Percentiles rank a stretch among this genome's conserved stretches.
Evolutionary conservation across 129 eudicot genomes (phyloP).

Genomic region (Smallanthus sonchifolius): DNA sequence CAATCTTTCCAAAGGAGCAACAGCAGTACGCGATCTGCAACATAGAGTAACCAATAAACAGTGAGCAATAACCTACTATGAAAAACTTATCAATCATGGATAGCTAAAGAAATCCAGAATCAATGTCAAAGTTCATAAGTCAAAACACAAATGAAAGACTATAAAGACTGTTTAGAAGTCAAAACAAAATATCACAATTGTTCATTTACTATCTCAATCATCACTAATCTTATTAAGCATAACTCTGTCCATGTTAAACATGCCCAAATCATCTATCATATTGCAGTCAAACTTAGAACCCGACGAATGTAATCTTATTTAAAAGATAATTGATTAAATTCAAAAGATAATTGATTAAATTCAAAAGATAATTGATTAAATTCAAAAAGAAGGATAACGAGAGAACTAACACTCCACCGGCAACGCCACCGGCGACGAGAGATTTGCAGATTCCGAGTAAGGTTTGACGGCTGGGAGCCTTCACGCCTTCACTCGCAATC

Average conservation of each 20-base stretch:
- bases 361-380: not conserved
- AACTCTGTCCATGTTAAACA: not conserved
- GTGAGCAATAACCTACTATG: not conserved
- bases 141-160: not conserved
- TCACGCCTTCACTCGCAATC: constrained; percentile 70
- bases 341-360: not conserved
- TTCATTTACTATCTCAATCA: not conserved
- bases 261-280: constrained; percentile 2
- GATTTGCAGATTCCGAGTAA: constrained; percentile 76
- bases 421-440: constrained; percentile 92
- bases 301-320: not conserved
- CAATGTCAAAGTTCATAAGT: not conserved
- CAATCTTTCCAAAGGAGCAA: constrained; percentile 81
- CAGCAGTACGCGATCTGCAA: constrained; percentile 89
- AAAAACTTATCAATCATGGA: not conserved
- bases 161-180: not conserved
- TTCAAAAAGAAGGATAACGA: not conserved
- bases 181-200: not conserved
- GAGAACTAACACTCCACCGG: constrained; percentile 84
- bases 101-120: not conserved
- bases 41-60: constrained; percentile 7
- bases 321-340: not conserved
- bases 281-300: not conserved
- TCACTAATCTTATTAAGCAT: constrained; percentile 5
- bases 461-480: constrained; percentile 57